phyloP scores from a whole-genome alignment of 1,284 basidiomycete genomes.

The Inonotus hispidus region DNA sequence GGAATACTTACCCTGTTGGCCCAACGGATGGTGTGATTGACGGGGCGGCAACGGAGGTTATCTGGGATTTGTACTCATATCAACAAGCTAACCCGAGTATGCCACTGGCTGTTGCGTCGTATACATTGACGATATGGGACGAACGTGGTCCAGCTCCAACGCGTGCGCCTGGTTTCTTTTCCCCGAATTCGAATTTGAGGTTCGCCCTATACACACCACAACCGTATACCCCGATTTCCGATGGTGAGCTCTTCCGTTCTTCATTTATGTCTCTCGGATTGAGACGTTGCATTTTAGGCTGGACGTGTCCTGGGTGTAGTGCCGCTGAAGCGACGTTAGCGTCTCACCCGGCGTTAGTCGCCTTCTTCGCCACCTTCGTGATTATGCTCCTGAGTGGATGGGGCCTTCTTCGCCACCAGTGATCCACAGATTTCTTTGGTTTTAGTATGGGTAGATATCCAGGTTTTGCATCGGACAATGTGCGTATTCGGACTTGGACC shows the following conservation, averaged over 20 bases:
- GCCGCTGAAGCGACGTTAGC: constrained; percentile 42
- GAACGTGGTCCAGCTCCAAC: constrained; percentile 63
- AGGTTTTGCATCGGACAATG: constrained; percentile 4
- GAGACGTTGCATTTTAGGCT: constrained; percentile 43
- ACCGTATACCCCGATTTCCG: constrained; percentile 64
- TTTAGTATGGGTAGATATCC: constrained; percentile 7
- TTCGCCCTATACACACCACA: constrained; percentile 88
- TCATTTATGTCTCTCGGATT: constrained; percentile 11
- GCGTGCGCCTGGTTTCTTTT: constrained; percentile 60
- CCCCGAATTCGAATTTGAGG: constrained; percentile 61
- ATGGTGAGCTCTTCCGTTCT: constrained; percentile 40
- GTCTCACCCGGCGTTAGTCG: constrained; percentile 61
- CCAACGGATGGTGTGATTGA: constrained; percentile 70
- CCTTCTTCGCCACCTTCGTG: constrained; percentile 60
- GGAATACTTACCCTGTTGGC: constrained; percentile 84
- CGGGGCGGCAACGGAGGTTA: constrained; percentile 62
- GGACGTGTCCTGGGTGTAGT: constrained; percentile 68
- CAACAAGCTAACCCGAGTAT: constrained; percentile 59
- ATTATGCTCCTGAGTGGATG: constrained; percentile 72
- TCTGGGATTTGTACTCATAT: constrained; percentile 81
- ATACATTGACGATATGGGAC: constrained; percentile 77
- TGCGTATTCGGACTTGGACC: constrained; percentile 12
- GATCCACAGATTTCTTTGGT: not conserved
- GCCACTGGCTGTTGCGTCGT: constrained; percentile 69
- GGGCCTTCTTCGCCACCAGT: constrained; percentile 44